Base-by-base conservation (phyloP, 768 basidiomycete genomes). In the Lentinus tigrinus region DNA sequence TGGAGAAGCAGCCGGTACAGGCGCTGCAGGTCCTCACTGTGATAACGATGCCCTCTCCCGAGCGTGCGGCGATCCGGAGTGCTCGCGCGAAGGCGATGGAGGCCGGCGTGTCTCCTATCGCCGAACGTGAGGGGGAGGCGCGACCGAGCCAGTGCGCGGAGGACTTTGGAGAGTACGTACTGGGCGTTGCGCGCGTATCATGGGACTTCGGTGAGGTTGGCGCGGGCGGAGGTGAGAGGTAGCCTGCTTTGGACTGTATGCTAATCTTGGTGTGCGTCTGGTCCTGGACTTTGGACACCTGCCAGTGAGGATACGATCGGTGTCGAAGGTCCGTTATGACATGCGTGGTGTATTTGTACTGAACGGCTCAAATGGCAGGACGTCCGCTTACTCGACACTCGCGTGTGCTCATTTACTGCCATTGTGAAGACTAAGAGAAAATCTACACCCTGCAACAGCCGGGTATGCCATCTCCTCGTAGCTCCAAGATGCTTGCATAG, bases 31-130 rank as follows among this genome's bases (percentile, higher is more conserved):
- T 70, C 50, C 60, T 65, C 13, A 62, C 68, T 4, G 48, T 70
- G 17, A 47, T 70, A 26, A 48, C 66, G 5, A 68, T 70, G 69
- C 69, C 69, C 23, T 65, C 67, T 2, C 57, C 57, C 4, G 54
- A 27, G 11, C 39, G 19, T 14, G 28, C 59, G 39, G 34, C 11
- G n/a, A 50, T 47, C 11, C 19, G 49, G 19, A 17, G 34, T 11
- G 43, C 31, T n/a, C 43, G 21, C 24, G 23, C 48, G 34, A 39
- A 51, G 37, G 36, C 23, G 34, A 10, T 1, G 7, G 43, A 38
- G 8, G 43, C 43, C 21, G 43, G 43, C 8, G 43, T 23, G 4
- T 26, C 43, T 11, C 43, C 6, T 1, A 13, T 3, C 21, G 21
- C 19, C 24, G 43, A 23, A 14, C 19, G 38, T 21, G 39, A 28